Conservation (phyloP, 2,329 filamentous ascomycete genomes). For the Parastagonospora avenae region DNA sequence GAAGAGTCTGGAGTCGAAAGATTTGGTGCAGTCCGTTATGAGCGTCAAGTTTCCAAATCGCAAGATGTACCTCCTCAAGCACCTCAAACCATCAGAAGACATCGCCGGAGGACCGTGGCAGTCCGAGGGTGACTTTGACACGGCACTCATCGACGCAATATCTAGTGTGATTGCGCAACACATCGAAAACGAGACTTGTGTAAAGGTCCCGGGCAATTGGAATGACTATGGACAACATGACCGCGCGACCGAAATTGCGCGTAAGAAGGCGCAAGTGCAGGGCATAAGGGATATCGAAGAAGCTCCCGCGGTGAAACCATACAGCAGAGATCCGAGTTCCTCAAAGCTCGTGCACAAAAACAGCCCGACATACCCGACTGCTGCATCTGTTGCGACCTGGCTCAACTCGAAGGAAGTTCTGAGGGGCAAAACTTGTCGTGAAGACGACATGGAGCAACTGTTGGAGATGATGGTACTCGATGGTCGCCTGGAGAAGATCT, state of each 20-base stretch:
- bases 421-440: constrained; percentile 66
- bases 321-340: constrained; percentile 26
- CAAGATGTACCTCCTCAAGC: constrained; percentile 94
- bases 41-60: constrained; percentile 88
- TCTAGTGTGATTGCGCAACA: constrained; percentile 74
- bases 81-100: constrained; percentile 82
- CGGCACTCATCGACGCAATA: constrained; percentile 81
- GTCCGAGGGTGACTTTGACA: constrained; percentile 86
- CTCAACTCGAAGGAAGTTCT: constrained; percentile 73
- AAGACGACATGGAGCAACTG: constrained; percentile 81
- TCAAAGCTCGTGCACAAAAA: constrained; percentile 58
- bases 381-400: constrained; percentile 75
- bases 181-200: constrained; percentile 74
- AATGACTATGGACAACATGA: constrained; percentile 49
- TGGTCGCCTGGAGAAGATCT: constrained; percentile 73
- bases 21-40: constrained; percentile 86
- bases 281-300: constrained; percentile 42
- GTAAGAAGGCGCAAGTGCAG: constrained; percentile 45
- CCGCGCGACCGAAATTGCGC: constrained; percentile 38
- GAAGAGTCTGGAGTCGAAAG: constrained; percentile 81
- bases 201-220: constrained; percentile 55
- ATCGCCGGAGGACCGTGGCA: constrained; percentile 96
- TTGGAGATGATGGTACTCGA: constrained; percentile 90
- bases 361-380: constrained; percentile 80
- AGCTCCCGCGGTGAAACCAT: constrained; percentile 29